Evolutionary conservation across 2,329 filamentous ascomycete species (phyloP).

Genomic region (Rachicladosporium sp.): DNA sequence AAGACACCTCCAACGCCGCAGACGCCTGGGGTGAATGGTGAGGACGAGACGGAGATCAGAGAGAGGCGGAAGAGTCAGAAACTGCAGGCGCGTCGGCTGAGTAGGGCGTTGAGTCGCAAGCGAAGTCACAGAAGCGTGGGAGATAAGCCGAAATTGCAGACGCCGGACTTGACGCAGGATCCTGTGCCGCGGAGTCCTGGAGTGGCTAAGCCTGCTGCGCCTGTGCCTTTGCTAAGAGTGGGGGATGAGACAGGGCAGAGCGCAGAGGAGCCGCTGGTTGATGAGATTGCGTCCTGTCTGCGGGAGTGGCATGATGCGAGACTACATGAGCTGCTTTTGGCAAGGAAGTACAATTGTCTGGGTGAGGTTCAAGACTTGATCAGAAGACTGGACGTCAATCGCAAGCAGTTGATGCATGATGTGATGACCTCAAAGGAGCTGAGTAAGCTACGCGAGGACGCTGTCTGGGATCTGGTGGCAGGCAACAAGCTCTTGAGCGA

Average conservation of each 20-base stretch:
- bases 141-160: constrained; percentile 10
- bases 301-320: constrained; percentile 98
- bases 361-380: constrained; percentile 74
- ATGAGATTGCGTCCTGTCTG: constrained; percentile 93
- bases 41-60: constrained; percentile 7
- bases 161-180: constrained; percentile 12
- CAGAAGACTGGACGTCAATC: constrained; percentile 66
- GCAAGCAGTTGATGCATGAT: constrained; percentile 85
- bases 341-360: constrained; percentile 66
- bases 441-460: constrained; percentile 66
- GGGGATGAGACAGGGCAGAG: constrained; percentile 94
- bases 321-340: constrained; percentile 78
- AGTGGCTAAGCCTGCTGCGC: constrained; percentile 69
- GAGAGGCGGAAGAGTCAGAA: constrained; percentile 20
- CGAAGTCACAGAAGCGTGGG: constrained; percentile 8
- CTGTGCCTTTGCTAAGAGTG: constrained; percentile 94
- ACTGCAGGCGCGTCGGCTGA: constrained; percentile 15
- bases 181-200: constrained; percentile 47
- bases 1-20: neutral
- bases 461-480: constrained; percentile 86
- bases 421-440: constrained; percentile 83
- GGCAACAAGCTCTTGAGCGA: constrained; percentile 91
- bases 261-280: constrained; percentile 76
- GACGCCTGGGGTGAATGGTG: constrained; percentile 4
- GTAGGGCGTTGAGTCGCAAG: constrained; percentile 19